Conservation (phyloP, 345 rosid genomes). For the Fremontodendron californicum region DNA sequence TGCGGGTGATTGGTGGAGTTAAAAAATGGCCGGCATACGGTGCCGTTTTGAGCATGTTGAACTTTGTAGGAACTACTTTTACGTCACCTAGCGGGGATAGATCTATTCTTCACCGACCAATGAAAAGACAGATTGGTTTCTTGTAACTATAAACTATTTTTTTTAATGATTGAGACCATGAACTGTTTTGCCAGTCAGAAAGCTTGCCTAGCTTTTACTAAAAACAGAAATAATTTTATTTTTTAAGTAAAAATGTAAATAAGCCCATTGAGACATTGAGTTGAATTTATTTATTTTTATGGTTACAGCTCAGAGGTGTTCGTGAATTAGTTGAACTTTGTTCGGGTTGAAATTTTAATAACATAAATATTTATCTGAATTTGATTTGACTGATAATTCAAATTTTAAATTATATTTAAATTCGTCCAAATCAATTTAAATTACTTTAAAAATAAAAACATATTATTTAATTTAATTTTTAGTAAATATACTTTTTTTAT, state of each 20-base stretch:
- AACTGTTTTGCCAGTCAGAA: not conserved
- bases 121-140: not conserved
- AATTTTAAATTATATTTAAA: too few species aligned
- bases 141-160: too few species aligned
- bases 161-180: not conserved
- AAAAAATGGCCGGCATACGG: not conserved
- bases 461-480: too few species aligned
- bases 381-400: too few species aligned
- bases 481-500: too few species aligned
- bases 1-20: not conserved
- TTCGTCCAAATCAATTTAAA: too few species aligned
- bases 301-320: too few species aligned
- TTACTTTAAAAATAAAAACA: too few species aligned
- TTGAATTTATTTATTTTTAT: too few species aligned
- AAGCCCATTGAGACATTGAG: not conserved
- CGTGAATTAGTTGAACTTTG: too few species aligned
- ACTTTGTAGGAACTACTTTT: not conserved
- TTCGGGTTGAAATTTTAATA: too few species aligned
- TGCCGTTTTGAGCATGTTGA: constrained; percentile 12
- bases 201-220: not conserved
- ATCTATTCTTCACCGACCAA: not conserved
- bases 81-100: not conserved
- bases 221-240: not conserved
- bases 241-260: not conserved
- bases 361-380: too few species aligned